phyloP scores from a whole-genome alignment of 352 stramenopile genomes.

The Phytophthora crassamura region DNA sequence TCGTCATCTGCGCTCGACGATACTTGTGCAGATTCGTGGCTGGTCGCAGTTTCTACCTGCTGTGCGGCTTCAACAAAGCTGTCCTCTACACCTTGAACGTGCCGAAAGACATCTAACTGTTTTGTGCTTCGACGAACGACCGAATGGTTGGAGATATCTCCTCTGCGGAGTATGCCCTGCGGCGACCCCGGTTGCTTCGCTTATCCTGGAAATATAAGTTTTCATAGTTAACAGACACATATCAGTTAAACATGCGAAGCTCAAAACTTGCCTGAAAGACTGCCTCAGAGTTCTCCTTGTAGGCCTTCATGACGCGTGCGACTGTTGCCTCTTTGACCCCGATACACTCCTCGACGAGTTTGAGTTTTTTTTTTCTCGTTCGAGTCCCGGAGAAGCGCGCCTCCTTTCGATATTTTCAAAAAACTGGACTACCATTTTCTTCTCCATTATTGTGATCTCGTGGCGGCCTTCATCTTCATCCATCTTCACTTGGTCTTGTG shows the following conservation, averaged over 20 bases:
- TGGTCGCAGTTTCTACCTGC: too few species aligned
- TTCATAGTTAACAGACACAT: slow-evolving; percentile 1
- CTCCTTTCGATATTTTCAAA: slow-evolving; percentile 4
- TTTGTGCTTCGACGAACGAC: slow-evolving; percentile 11
- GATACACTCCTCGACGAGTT: background rate
- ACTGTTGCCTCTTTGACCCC: background rate
- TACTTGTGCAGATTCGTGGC: too few species aligned
- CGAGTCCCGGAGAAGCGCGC: background rate
- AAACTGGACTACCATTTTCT: slow-evolving; percentile 1
- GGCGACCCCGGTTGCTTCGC: background rate
- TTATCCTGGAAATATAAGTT: background rate
- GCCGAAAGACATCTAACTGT: background rate
- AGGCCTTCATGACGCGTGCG: slow-evolving; percentile 1
- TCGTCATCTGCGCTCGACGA: background rate
- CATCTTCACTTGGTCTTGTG: background rate
- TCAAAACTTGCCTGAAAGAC: background rate
- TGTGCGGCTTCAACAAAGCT: too few species aligned
- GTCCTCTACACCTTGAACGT: too few species aligned
- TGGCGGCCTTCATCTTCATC: background rate
- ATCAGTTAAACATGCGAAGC: background rate
- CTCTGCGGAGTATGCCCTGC: too few species aligned
- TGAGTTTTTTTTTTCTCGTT: slow-evolving; percentile 6
- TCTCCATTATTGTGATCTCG: slow-evolving; percentile 3
- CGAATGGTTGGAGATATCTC: too few species aligned
- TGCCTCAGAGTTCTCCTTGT: background rate